A percentile compares a stretch with the other conserved stretches of the same genome.
Evolutionary conservation across 441 rosid species (phyloP).

Genomic region (Gossypium gossypioides): DNA sequence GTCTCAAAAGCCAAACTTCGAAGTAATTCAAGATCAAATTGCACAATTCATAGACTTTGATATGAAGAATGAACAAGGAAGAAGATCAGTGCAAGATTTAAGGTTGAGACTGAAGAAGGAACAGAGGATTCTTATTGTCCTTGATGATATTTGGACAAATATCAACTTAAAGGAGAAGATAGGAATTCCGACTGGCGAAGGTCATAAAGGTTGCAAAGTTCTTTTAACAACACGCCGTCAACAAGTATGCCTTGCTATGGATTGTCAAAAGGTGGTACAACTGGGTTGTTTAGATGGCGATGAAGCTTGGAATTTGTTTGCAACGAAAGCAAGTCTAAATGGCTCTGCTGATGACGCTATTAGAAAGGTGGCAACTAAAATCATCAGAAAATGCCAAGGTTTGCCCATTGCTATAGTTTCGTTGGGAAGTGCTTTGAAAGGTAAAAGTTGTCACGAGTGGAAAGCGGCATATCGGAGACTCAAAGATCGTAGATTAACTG

Average conservation of each 20-base stretch:
- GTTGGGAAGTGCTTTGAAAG: not conserved
- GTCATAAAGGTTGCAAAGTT: constrained; percentile 12
- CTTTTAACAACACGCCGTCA: constrained; percentile 13
- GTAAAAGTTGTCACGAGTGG: no score
- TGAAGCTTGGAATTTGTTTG: constrained; percentile 19
- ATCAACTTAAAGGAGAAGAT: not conserved
- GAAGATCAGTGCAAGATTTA: not conserved
- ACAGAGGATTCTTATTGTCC: constrained; percentile 8
- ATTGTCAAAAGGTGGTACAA: not conserved
- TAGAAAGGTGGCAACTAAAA: no score
- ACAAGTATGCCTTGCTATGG: constrained; percentile 1
- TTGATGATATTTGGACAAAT: not conserved
- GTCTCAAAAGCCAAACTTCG: not conserved
- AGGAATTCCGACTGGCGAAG: constrained; percentile 1
- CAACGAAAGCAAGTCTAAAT: not conserved
- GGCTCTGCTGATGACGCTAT: no score
- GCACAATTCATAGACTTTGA: not conserved
- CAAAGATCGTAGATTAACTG: not conserved
- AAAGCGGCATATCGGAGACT: no score
- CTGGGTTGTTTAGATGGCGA: not conserved
- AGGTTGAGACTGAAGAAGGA: not conserved
- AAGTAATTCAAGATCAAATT: constrained; percentile 2
- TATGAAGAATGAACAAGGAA: not conserved
- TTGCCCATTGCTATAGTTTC: no score
- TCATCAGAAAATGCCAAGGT: not conserved